Conservation (phyloP, 2,329 filamentous ascomycete species). For the Fusarium longipes region DNA sequence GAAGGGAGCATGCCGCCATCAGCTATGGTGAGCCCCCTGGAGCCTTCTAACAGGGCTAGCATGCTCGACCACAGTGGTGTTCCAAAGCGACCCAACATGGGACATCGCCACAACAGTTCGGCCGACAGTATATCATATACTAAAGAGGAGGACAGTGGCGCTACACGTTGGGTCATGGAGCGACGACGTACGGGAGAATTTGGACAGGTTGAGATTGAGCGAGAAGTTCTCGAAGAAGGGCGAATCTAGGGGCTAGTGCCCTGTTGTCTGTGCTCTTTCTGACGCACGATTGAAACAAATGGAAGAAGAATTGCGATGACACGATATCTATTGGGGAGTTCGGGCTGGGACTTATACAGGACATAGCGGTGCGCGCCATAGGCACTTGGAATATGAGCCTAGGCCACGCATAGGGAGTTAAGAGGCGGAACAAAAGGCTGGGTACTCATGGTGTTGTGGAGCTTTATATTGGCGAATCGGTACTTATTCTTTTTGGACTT, state of each 20-base stretch:
- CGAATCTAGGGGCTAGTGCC: slow-evolving; percentile 53
- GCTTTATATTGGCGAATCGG: slow-evolving; percentile 8
- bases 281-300: slow-evolving; percentile 22
- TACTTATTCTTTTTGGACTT: slow-evolving; percentile 8
- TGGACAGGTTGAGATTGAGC: slow-evolving; percentile 72
- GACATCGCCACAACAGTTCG: slow-evolving; percentile 66
- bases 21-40: slow-evolving; percentile 38
- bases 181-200: slow-evolving; percentile 72
- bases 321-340: slow-evolving; percentile 32
- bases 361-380: slow-evolving; percentile 20
- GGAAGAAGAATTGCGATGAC: slow-evolving; percentile 12
- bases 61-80: slow-evolving; percentile 19
- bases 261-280: not conserved
- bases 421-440: slow-evolving; percentile 24
- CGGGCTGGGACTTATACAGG: slow-evolving; percentile 20
- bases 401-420: slow-evolving; percentile 2
- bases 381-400: slow-evolving; percentile 4
- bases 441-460: slow-evolving; percentile 26
- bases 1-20: slow-evolving; percentile 35
- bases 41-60: slow-evolving; percentile 30
- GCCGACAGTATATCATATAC: slow-evolving; percentile 78
- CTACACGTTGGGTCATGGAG: slow-evolving; percentile 76
- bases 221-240: slow-evolving; percentile 71
- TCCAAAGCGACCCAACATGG: slow-evolving; percentile 42
- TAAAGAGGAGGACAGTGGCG: slow-evolving; percentile 69